These are phyloP conservation scores for Ophiosphaerella narmari DNA, from an alignment of 2,329 filamentous ascomycete species.

Conservation along the genomic window DNA sequence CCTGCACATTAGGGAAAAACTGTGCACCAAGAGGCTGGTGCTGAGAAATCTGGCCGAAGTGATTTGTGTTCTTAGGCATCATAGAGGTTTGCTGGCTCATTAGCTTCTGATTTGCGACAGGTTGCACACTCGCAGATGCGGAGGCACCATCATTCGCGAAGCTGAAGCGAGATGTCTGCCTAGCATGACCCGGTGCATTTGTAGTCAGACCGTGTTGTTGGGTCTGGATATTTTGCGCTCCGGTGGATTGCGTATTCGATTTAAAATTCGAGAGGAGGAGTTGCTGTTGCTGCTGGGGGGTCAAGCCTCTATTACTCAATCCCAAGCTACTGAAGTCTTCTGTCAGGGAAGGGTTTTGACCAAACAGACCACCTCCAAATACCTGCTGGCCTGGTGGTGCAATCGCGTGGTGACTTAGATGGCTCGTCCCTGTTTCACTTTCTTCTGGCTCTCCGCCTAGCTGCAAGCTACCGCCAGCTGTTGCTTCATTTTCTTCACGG, in stretches of 20 bases:
- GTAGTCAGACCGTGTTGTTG: slow-evolving; percentile 58
- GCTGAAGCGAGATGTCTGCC: slow-evolving; percentile 84
- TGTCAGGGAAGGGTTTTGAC: slow-evolving; percentile 37
- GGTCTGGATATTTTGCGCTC: slow-evolving; percentile 54
- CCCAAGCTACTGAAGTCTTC: slow-evolving; percentile 47
- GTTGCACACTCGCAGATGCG: slow-evolving; percentile 68
- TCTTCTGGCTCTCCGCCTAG: slow-evolving; percentile 93
- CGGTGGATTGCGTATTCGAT: slow-evolving; percentile 57
- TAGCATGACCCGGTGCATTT: slow-evolving; percentile 70
- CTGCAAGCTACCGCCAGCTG: slow-evolving; percentile 73
- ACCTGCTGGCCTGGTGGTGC: slow-evolving; percentile 78
- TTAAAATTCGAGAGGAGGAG: slow-evolving; percentile 68
- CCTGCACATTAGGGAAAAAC: slow-evolving; percentile 85
- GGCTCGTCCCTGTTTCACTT: slow-evolving; percentile 61
- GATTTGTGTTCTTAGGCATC: slow-evolving; percentile 64
- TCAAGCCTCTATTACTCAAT: slow-evolving; percentile 72
- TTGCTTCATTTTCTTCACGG: slow-evolving; percentile 75
- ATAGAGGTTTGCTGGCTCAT: slow-evolving; percentile 87
- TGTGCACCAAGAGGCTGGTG: slow-evolving; percentile 63
- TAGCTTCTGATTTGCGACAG: slow-evolving; percentile 76
- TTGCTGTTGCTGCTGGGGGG: slow-evolving; percentile 74
- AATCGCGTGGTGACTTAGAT: slow-evolving; percentile 67
- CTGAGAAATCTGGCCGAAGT: slow-evolving; percentile 59
- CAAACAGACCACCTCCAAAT: slow-evolving; percentile 46
- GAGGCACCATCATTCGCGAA: slow-evolving; percentile 77